Percentiles rank a stretch among this genome's conserved stretches.
These are phyloP conservation scores for Daldinia eschscholtzii DNA, from an alignment of 2,329 filamentous ascomycete species.

Conservation along the genomic window DNA sequence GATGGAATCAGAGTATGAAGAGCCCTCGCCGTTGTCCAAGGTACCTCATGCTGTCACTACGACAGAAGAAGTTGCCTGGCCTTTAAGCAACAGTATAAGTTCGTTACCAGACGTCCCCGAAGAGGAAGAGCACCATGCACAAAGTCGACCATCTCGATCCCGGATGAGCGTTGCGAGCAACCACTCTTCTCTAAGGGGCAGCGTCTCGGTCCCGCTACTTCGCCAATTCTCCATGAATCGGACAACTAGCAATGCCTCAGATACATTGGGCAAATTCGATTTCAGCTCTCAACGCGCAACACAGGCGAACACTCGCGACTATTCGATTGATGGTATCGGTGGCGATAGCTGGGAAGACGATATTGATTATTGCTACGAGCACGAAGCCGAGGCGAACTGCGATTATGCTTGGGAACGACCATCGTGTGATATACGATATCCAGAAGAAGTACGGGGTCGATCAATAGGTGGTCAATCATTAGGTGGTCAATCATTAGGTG, in stretches of 20 bases:
- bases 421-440: conserved; percentile 61
- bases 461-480: background rate
- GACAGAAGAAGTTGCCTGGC: conserved; percentile 60
- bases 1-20: conserved; percentile 31
- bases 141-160: conserved; percentile 57
- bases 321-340: conserved; percentile 48
- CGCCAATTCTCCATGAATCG: conserved; percentile 58
- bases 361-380: conserved; percentile 78
- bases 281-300: conserved; percentile 55
- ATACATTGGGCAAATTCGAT: conserved; percentile 64
- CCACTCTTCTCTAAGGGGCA: conserved; percentile 65
- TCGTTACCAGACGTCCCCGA: conserved; percentile 71
- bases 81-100: conserved; percentile 56
- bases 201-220: conserved; percentile 68
- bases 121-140: conserved; percentile 67
- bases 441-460: conserved; percentile 48
- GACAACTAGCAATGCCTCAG: conserved; percentile 64
- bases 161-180: conserved; percentile 62
- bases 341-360: conserved; percentile 74
- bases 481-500: too few species aligned
- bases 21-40: conserved; percentile 13
- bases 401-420: conserved; percentile 74
- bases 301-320: conserved; percentile 45
- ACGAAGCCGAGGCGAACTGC: conserved; percentile 75
- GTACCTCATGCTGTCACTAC: conserved; percentile 59